Percentiles rank a stretch among this genome's conserved stretches.
phyloP scores from a whole-genome alignment of 163 green algal species.

The Scenedesmus sp. region DNA sequence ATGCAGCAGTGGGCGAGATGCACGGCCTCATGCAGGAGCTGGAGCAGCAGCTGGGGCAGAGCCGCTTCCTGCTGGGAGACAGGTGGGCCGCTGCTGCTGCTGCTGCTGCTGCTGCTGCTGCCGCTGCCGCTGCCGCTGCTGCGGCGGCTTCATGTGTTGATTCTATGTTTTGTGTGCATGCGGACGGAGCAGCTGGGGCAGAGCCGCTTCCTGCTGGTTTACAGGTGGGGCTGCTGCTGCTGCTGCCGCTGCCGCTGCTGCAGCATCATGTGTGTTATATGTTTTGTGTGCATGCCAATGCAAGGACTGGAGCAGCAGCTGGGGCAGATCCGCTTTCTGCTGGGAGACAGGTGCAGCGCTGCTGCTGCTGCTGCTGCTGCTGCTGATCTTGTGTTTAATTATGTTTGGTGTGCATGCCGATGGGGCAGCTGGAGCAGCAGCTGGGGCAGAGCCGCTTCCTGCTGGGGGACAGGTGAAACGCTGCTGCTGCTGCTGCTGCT shows the following conservation, averaged over 20 bases:
- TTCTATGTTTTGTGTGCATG: neutral
- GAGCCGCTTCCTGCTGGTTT: neutral
- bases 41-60: constrained; percentile 64
- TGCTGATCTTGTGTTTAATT: neutral
- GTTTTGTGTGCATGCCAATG: no score
- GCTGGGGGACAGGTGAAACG: neutral
- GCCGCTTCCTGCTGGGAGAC: constrained; percentile 58
- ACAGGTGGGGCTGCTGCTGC: neutral
- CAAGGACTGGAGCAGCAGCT: neutral
- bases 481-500: neutral
- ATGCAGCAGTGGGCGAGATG: constrained; percentile 51
- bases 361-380: neutral
- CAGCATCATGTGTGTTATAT: no score
- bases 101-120: neutral
- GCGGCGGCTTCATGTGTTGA: no score
- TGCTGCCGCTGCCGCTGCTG: neutral
- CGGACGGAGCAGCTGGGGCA: neutral
- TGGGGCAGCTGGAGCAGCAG: constrained; percentile 68
- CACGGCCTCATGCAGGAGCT: constrained; percentile 66
- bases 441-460: constrained; percentile 70
- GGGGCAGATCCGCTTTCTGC: neutral
- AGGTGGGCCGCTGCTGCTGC: constrained; percentile 10
- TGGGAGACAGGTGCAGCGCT: neutral
- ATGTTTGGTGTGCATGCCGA: neutral
- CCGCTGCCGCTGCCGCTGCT: neutral